Evolutionary conservation across 2,329 filamentous ascomycete genomes (phyloP), one percentile per base, ranked within the genome.

Genomic region (Trichoderma brevicompactum): DNA sequence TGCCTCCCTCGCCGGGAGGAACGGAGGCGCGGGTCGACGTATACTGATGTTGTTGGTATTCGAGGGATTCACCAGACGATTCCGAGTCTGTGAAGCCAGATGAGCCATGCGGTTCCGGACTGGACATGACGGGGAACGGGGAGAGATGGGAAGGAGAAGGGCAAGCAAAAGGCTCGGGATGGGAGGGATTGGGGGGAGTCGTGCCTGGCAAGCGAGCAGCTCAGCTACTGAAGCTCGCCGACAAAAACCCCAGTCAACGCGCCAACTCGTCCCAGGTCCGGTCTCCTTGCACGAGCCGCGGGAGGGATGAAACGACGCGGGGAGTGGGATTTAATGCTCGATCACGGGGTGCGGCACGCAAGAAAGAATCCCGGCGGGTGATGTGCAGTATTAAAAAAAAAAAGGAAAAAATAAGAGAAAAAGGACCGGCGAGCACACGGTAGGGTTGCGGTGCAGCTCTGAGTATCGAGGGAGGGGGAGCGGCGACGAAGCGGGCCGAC

Each of bases 1-100:
- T 84, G 67, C 53, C 49, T 49, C 49, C 58, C 56, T 63, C 50
- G 44, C 54, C 66, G 44, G 53, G 79, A 81, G 69, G 77, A 79
- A 59, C 75, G 71, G 63, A 76, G 75, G 65, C 74, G 70, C 50
- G 59, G 70, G 71, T 49, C 23, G 67, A 58, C 19, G 46, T 38
- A 55, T 66, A 68, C 53, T 48, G 63, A 44, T 48, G 67, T 34
- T 65, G 32, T 56, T 64, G 61, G 23, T 56, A 56, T 28, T 64
- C 50, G 61, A 32, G 43, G 59, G 68, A 65, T 66, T 66, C 64
- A 68, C 60, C 55, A 63, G 70, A 68, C 58, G 70, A 69, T 53
- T 70, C 70, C 61, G 70, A 69, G 67, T 69, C 68, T 71, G 70
- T 67, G 43, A 68, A 65, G 61, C 66, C 69, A 69, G 68, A 70